Base-by-base conservation (phyloP, 495 filamentous ascomycete species). In the Trypethelium eluteriae region DNA sequence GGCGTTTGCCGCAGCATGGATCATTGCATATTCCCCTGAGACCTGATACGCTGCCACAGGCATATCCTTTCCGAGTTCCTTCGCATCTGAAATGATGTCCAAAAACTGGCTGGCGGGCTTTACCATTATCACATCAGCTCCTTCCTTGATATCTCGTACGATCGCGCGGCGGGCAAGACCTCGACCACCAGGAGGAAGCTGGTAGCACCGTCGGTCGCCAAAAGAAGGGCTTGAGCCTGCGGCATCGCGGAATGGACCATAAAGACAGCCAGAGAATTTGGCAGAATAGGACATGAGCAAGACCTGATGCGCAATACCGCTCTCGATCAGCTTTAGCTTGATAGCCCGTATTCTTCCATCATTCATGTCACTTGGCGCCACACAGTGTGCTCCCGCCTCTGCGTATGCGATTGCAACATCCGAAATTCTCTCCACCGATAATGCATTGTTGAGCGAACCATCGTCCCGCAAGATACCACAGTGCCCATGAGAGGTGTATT, bases 401-500 rank as follows among this genome's bases (percentile, higher is more conserved):
- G 95, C 94, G 76, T 98, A 98, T 35, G 93, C 89, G 66, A 98
- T 80, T 16, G 94, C 92, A 18, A 96, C 93, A 76, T 96, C 91
- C 16, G 89, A 90, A 70, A 98, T 93, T 47, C 94, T 88, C 69
- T 97, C 92, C 39, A 97, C 91, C 39, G 91, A 95, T 61, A 93
- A 83, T 38, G 85, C 82, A 75, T 98, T 98, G 83, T 98, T 96
- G 38, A 98, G 83, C 66, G 85, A 88, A 49, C 91, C 92, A 75
- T 98, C 94, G 70, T 96, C 90, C 53, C 90, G 84, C 35, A 98
- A 81, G 69, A 98, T 96, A 56, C 95, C 94, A 75, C 94, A 98
- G 79, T 98, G 94, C 56, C 94, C 94, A 74, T 98, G 94, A n/a
- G 90, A 93, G 6, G 94, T 98, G 78, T 98, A 98, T 77, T 98